Percentiles rank a stretch among this genome's conserved stretches.
Conservation (phyloP, 2,329 filamentous ascomycete genomes). For the Clathrospora elynae region DNA sequence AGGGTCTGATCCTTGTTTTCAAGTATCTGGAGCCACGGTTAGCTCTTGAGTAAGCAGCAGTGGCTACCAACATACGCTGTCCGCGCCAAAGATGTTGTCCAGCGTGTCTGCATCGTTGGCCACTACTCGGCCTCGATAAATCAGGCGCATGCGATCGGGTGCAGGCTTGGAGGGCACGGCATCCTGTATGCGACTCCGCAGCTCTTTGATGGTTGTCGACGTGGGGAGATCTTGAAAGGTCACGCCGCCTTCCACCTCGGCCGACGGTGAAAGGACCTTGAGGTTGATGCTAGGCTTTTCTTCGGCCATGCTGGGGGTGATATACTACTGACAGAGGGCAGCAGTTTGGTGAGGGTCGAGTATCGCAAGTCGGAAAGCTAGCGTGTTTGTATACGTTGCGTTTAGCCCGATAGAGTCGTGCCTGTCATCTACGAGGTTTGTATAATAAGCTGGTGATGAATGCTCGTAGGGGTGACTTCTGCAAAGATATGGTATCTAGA, state of each 20-base stretch:
- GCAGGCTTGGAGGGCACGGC: slow-evolving; percentile 51
- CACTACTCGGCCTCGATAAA: slow-evolving; percentile 62
- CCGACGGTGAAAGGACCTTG: slow-evolving; percentile 48
- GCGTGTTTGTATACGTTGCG: slow-evolving; percentile 42
- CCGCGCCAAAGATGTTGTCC: slow-evolving; percentile 56
- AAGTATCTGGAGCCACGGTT: slow-evolving; percentile 38
- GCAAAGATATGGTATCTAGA: neutral
- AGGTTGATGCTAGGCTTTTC: slow-evolving; percentile 39
- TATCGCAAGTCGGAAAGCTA: slow-evolving; percentile 6
- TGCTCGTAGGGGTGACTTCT: no score
- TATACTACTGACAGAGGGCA: no score
- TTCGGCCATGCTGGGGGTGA: slow-evolving; percentile 33
- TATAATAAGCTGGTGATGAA: no score
- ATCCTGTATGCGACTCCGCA: slow-evolving; percentile 60
- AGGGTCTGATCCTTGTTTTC: slow-evolving; percentile 46
- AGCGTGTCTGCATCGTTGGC: slow-evolving; percentile 56
- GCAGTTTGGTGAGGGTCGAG: slow-evolving; percentile 5
- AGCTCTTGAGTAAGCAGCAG: slow-evolving; percentile 3
- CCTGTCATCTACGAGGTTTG: slow-evolving; percentile 14
- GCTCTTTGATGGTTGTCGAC: slow-evolving; percentile 54
- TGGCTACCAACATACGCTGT: slow-evolving; percentile 52
- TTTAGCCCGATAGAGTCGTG: slow-evolving; percentile 14
- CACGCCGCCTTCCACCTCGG: slow-evolving; percentile 45
- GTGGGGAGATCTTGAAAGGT: slow-evolving; percentile 40
- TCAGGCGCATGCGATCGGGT: slow-evolving; percentile 58